Base-by-base conservation (phyloP, 2,329 filamentous ascomycete genomes). In the Arthrocladium fulminans region DNA sequence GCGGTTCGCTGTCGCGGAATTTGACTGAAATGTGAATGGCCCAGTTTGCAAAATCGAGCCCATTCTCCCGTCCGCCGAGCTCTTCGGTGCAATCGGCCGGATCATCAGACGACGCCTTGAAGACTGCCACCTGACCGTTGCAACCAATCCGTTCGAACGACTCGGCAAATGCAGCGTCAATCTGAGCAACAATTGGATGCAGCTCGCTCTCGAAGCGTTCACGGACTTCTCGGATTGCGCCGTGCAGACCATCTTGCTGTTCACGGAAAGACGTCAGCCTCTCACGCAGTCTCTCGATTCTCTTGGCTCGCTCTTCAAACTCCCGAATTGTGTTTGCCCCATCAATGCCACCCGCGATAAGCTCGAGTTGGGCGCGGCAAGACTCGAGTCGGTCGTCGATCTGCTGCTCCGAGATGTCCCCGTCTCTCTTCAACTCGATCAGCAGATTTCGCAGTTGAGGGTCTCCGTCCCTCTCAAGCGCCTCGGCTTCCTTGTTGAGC, bases 101-200 rank as follows among this genome's bases (percentile, higher is more conserved):
- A 27, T 65, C 62, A 47, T 67, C 63, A n/a, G 54, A 55, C 10
- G 54, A 55, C 24, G 62, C 86, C 65, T 97, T 97, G 72, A 89
- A 77, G 3, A 98, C 74, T 51, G 76, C 76, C 3, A 98, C 88
- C 66, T 97, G 86, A 29, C 92, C 92, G 3, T 89, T 89, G 65
- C 92, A 97, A 56, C 83, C 88, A 62, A 98, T 97, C 63, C 90
- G 84, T 60, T 87, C 80, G 64, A 98, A 97, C 60, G 95, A 97
- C 64, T 90, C 84, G 4, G 84, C 81, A 65, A 98, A 98, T 0
- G 89, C 89, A 42, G 87, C 80, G 62, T 87, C 95, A 67, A 98
- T 96, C 61, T 82, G 81, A 17, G 71, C 71, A 34, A 96, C 76
- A 2, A 98, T 75, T 19, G 72, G 73, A 57, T 97, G 89, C 2